These are phyloP conservation scores for Crotalaria pallida DNA, from an alignment of 306 rosid genomes.

Conservation along the genomic window DNA sequence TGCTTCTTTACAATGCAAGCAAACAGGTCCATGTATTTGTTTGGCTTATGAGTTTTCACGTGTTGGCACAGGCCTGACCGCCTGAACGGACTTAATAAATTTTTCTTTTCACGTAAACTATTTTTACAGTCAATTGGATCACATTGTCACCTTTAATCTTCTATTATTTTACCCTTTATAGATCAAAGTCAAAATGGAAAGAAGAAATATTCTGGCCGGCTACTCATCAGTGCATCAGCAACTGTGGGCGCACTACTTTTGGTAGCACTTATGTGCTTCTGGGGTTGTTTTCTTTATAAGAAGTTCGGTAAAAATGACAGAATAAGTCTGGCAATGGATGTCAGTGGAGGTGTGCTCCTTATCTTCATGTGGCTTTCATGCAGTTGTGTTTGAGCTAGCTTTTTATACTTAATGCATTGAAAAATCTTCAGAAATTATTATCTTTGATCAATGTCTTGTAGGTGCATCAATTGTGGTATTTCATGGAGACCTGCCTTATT, in stretches of 20 bases:
- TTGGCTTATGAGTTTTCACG: slow-evolving; percentile 11
- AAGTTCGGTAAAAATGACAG: slow-evolving; percentile 79
- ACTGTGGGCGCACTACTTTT: slow-evolving; percentile 96
- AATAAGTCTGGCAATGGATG: slow-evolving; percentile 69
- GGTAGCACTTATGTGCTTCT: slow-evolving; percentile 99
- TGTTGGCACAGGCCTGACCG: neutral
- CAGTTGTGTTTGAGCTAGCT: slow-evolving; percentile 8
- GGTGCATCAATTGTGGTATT: slow-evolving; percentile 97
- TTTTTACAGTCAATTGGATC: slow-evolving; percentile 16
- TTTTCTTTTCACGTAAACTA: neutral
- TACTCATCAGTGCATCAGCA: slow-evolving; percentile 95
- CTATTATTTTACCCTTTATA: slow-evolving; percentile 26
- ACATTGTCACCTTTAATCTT: slow-evolving; percentile 10
- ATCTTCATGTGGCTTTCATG: slow-evolving; percentile 21
- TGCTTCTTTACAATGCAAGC: slow-evolving; percentile 1
- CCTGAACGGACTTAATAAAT: neutral
- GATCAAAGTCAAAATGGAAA: slow-evolving; percentile 57
- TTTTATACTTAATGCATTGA: slow-evolving; percentile 11
- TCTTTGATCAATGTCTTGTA: slow-evolving; percentile 33
- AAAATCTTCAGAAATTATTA: slow-evolving; percentile 20
- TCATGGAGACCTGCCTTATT: slow-evolving; percentile 99
- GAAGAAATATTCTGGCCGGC: slow-evolving; percentile 86
- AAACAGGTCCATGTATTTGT: neutral
- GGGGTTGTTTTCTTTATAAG: slow-evolving; percentile 97
- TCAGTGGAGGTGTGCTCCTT: slow-evolving; percentile 70